Percentiles rank a stretch among this genome's conserved stretches.
phyloP scores from a whole-genome alignment of 345 rosid species.

The Hibiscus syriacus region DNA sequence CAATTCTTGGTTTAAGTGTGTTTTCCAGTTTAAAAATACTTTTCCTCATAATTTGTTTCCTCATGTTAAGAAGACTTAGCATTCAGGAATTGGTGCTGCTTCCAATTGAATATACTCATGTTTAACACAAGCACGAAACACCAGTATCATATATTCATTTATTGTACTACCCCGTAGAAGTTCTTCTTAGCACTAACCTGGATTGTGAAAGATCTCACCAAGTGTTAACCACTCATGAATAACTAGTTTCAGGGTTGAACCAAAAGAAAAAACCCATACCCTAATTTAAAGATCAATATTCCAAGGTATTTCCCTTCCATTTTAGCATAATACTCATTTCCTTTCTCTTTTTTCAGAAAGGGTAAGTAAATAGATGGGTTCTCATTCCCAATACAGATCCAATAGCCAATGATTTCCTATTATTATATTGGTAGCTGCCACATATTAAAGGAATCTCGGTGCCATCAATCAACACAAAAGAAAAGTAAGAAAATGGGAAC shows the following conservation, averaged over 20 bases:
- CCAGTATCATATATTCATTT: neutral
- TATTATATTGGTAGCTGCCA: slow-evolving; percentile 18
- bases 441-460: slow-evolving; percentile 41
- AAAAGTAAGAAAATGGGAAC: neutral
- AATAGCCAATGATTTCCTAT: slow-evolving; percentile 21
- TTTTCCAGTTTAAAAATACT: too few relatives aligned
- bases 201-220: neutral
- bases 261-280: slow-evolving; percentile 6
- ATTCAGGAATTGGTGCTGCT: too few relatives aligned
- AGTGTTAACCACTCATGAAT: neutral
- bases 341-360: neutral
- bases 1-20: neutral
- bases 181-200: neutral
- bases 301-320: neutral
- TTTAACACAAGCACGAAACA: neutral
- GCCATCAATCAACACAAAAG: slow-evolving; percentile 3
- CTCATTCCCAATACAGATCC: slow-evolving; percentile 45
- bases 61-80: too few relatives aligned
- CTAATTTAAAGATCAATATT: slow-evolving; percentile 1
- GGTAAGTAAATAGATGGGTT: slow-evolving; percentile 12
- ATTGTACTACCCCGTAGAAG: neutral
- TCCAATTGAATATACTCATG: neutral
- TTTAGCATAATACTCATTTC: neutral
- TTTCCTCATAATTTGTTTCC: neutral
- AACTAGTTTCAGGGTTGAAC: neutral